Evolutionary conservation across 768 basidiomycete species (phyloP).

Genomic region (Phanerochaete sordida): DNA sequence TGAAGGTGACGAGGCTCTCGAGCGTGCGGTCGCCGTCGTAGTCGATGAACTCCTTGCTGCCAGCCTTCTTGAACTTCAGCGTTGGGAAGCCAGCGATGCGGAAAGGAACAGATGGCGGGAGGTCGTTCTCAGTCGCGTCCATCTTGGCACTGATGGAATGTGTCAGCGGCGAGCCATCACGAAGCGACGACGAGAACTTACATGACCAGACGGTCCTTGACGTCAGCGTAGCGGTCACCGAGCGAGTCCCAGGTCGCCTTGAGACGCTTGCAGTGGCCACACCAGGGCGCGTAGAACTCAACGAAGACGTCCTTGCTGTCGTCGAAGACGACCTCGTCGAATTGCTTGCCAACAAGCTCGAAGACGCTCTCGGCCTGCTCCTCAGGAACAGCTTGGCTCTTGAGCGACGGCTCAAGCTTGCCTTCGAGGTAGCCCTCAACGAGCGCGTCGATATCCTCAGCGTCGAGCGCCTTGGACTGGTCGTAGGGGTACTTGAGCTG

Average conservation of each 20-base stretch:
- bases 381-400: constrained; percentile 85
- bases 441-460: constrained; percentile 54
- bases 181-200: constrained; percentile 32
- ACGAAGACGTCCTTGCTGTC: constrained; percentile 92
- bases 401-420: constrained; percentile 77
- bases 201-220: constrained; percentile 79
- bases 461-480: constrained; percentile 58
- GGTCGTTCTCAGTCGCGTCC: constrained; percentile 95
- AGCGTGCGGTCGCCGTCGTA: constrained; percentile 91
- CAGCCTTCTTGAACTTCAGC: constrained; percentile 94
- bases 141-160: constrained; percentile 73
- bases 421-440: constrained; percentile 66
- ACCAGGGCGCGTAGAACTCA: constrained; percentile 98
- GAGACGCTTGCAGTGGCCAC: constrained; percentile 95
- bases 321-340: constrained; percentile 83
- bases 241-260: constrained; percentile 92
- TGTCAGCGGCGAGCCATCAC: constrained; percentile 11
- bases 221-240: constrained; percentile 74
- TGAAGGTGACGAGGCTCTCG: constrained; percentile 80
- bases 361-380: constrained; percentile 80
- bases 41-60: constrained; percentile 80
- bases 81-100: constrained; percentile 89
- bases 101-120: constrained; percentile 88
- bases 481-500: constrained; percentile 90
- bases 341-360: constrained; percentile 83